Evolutionary conservation across 331 rosid genomes (phyloP).

Genomic region (Rhamnella rubrinervis): DNA sequence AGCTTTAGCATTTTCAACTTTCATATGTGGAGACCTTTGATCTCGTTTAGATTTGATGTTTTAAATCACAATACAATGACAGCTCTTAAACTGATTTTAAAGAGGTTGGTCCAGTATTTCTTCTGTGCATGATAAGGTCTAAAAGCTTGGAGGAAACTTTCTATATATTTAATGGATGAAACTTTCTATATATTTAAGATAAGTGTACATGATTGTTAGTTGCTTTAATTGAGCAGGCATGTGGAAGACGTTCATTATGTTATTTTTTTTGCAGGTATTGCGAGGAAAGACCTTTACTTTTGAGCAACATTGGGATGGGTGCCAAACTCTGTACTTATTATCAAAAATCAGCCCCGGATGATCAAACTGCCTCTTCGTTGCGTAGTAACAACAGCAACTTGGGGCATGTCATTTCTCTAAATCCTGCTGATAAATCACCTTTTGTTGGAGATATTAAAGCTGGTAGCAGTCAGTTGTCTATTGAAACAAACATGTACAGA

Average conservation of each 20-base stretch:
- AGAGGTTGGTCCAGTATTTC: too few species aligned
- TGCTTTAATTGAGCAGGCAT: too few species aligned
- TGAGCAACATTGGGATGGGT: slow-evolving; percentile 93
- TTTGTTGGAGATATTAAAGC: slow-evolving; percentile 89
- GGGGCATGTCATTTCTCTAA: slow-evolving; percentile 78
- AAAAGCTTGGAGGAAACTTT: not conserved
- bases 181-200: not conserved
- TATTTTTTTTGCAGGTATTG: slow-evolving; percentile 64
- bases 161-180: not conserved
- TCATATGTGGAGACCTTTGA: too few species aligned
- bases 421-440: slow-evolving; percentile 96
- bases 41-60: too few species aligned
- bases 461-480: slow-evolving; percentile 79
- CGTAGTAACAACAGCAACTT: slow-evolving; percentile 56
- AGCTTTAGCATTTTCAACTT: too few species aligned
- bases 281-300: slow-evolving; percentile 94
- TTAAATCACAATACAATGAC: too few species aligned
- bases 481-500: slow-evolving; percentile 96
- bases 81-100: too few species aligned
- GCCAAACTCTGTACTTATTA: slow-evolving; percentile 94
- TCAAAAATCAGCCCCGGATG: slow-evolving; percentile 86
- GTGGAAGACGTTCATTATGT: too few species aligned
- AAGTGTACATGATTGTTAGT: too few species aligned
- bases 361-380: slow-evolving; percentile 66
- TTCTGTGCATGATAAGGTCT: too few species aligned